Evolutionary conservation across 2,329 filamentous ascomycete genomes (phyloP), one percentile per base, ranked within the genome.

Genomic region (Aspergillus carbonarius): DNA sequence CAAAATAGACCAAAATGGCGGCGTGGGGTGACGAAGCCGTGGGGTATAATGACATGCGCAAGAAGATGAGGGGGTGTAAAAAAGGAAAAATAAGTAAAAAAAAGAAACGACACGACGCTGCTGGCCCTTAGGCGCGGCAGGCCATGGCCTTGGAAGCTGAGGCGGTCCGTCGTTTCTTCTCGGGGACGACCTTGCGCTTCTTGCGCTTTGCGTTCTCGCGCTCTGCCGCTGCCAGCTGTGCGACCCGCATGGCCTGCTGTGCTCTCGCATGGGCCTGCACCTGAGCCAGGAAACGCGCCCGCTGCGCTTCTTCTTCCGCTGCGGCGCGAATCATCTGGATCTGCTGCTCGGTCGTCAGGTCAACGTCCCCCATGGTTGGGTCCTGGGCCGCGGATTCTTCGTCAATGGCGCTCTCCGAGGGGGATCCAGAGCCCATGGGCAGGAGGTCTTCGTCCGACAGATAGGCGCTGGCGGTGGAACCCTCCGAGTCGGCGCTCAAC

Each of bases 361-460:
- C 71, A 55, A 55, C 62, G 10, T 60, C 58, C 12, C 65, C 59
- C 55, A 66, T 63, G 25, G 63, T 61, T 5, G 68, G 63, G 25
- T 70, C 64, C 25, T 67, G 49, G 12, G 60, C 61, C 4, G 64
- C 61, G 1, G 66, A 67, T 46, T 74, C 71, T 18, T 73, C 70
- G 49, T 70, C 69, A 18, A 72, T 59, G 4, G 61, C 63, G 5
- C 60, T 54, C 27, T 72, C 70, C 1, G 65, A 63, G 5, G 63
- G 61, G 4, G 72, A 61, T 12, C 69, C 63, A 53, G 70, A 64
- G n/a, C 70, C 68, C 55, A 69, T 69, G 55, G 70, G 70, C 59
- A 74, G 73, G 37, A 78, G 70, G 48, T 78, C 76, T 58, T 78
- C 76, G 48, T 78, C 76, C 12, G 76, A 77, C 27, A 78, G 72